A percentile compares a stretch with the other conserved stretches of the same genome.
Evolutionary conservation across 257 asterid genomes (phyloP).

Genomic region (Solanum tarapatanum): DNA sequence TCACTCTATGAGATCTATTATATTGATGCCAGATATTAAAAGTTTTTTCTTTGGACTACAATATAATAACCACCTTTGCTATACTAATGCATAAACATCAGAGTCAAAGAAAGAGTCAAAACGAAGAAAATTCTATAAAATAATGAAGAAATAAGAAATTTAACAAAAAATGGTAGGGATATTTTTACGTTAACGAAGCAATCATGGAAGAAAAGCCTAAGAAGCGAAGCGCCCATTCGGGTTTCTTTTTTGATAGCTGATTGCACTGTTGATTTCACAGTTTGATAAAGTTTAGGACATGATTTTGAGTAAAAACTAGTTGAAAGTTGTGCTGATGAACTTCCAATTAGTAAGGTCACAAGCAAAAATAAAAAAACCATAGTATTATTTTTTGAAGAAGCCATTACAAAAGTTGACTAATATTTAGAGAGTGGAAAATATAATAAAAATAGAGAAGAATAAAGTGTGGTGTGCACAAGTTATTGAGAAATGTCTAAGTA

Average conservation of each 20-base stretch:
- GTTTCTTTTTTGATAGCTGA: constrained; percentile 56
- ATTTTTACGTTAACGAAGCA: constrained; percentile 73
- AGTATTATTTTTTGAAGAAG: neutral
- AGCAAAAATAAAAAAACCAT: constrained; percentile 23
- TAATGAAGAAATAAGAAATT: neutral
- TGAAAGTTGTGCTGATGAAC: constrained; percentile 73
- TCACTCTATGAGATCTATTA: neutral
- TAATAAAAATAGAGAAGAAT: neutral
- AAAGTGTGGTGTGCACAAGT: constrained; percentile 9
- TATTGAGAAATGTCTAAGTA: neutral
- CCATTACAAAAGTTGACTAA: constrained; percentile 20
- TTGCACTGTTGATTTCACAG: constrained; percentile 35
- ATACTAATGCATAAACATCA: neutral
- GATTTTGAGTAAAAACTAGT: constrained; percentile 40
- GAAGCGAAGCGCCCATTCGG: constrained; percentile 92
- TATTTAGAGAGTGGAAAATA: neutral
- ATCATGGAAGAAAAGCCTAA: constrained; percentile 84
- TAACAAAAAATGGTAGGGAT: neutral
- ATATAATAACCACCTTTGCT: neutral
- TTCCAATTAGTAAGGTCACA: constrained; percentile 20
- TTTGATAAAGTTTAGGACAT: constrained; percentile 41
- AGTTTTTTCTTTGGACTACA: neutral
- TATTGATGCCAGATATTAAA: too few species aligned
- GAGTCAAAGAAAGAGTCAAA: too few species aligned
- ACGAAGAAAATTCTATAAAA: too few species aligned